Percentiles rank a stretch among this genome's conserved stretches.
phyloP scores from a whole-genome alignment of 1,284 basidiomycete genomes.

The Irpex sp. region DNA sequence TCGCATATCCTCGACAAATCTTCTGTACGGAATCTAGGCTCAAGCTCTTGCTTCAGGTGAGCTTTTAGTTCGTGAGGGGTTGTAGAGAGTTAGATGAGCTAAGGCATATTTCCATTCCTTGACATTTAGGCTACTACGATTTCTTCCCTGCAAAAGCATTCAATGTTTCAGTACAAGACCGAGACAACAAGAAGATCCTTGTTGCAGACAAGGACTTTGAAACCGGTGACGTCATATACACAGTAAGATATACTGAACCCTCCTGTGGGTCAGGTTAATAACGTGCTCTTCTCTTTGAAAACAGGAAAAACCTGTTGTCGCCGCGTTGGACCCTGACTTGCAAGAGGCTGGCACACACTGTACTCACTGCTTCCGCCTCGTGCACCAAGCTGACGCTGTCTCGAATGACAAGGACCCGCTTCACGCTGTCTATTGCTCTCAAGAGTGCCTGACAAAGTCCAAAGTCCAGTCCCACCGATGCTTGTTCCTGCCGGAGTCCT shows the following conservation, averaged over 20 bases:
- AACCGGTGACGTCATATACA: slow-evolving; percentile 70
- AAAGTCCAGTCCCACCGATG: slow-evolving; percentile 58
- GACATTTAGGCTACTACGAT: slow-evolving; percentile 61
- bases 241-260: slow-evolving; percentile 34
- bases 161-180: slow-evolving; percentile 55
- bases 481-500: slow-evolving; percentile 61
- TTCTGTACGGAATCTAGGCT: slow-evolving; percentile 44
- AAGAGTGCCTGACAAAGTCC: slow-evolving; percentile 51
- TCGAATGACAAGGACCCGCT: slow-evolving; percentile 46
- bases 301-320: slow-evolving; percentile 68
- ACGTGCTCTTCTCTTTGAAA: neutral
- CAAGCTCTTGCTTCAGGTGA: slow-evolving; percentile 70
- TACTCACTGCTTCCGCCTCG: slow-evolving; percentile 59
- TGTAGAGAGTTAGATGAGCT: slow-evolving; percentile 6
- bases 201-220: slow-evolving; percentile 63
- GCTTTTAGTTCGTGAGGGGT: slow-evolving; percentile 30
- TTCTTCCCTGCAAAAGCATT: slow-evolving; percentile 64
- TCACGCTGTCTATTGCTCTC: slow-evolving; percentile 64
- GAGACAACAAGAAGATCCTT: slow-evolving; percentile 47
- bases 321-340: slow-evolving; percentile 64
- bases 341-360: slow-evolving; percentile 62
- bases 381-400: slow-evolving; percentile 42
- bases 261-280: neutral
- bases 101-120: slow-evolving; percentile 12
- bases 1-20: slow-evolving; percentile 23